Evolutionary conservation across 305 asterid genomes (phyloP).

Genomic region (Fraxinus latifolia): DNA sequence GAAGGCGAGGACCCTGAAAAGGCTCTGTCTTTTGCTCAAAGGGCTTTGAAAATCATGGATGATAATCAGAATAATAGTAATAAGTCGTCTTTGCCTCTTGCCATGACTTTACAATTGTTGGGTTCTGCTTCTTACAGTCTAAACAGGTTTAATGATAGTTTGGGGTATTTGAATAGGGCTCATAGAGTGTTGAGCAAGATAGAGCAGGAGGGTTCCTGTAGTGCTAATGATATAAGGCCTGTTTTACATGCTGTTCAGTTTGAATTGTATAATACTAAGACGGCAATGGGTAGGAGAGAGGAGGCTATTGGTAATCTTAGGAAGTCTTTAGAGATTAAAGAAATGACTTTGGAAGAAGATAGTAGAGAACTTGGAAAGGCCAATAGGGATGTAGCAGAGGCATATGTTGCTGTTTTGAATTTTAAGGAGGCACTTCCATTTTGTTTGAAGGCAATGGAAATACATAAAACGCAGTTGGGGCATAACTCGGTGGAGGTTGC

Average conservation of each 20-base stretch:
- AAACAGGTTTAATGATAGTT: slow-evolving; percentile 76
- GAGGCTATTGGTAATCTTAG: slow-evolving; percentile 76
- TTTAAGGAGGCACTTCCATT: slow-evolving; percentile 71
- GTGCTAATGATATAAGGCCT: slow-evolving; percentile 52
- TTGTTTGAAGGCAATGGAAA: slow-evolving; percentile 80
- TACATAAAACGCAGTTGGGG: slow-evolving; percentile 61
- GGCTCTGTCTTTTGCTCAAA: slow-evolving; percentile 57
- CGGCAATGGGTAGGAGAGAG: slow-evolving; percentile 87
- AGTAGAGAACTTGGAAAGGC: slow-evolving; percentile 84
- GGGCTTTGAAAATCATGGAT: slow-evolving; percentile 65
- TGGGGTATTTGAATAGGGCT: slow-evolving; percentile 80
- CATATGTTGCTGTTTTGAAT: slow-evolving; percentile 66
- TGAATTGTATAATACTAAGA: slow-evolving; percentile 75
- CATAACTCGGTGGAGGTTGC: slow-evolving; percentile 87
- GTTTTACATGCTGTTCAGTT: slow-evolving; percentile 70
- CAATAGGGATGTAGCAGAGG: slow-evolving; percentile 81
- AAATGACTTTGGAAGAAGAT: slow-evolving; percentile 56
- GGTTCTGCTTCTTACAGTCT: slow-evolving; percentile 65
- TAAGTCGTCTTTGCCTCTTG: slow-evolving; percentile 63
- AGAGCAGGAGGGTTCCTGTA: slow-evolving; percentile 43
- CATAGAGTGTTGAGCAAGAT: slow-evolving; percentile 58
- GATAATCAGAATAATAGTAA: slow-evolving; percentile 34
- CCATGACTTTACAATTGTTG: slow-evolving; percentile 82
- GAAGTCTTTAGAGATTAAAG: slow-evolving; percentile 75
- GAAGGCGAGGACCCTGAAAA: slow-evolving; percentile 74